Evolutionary conservation across 306 rosid genomes (phyloP).

Genomic region (Pyrus pyrifolia): DNA sequence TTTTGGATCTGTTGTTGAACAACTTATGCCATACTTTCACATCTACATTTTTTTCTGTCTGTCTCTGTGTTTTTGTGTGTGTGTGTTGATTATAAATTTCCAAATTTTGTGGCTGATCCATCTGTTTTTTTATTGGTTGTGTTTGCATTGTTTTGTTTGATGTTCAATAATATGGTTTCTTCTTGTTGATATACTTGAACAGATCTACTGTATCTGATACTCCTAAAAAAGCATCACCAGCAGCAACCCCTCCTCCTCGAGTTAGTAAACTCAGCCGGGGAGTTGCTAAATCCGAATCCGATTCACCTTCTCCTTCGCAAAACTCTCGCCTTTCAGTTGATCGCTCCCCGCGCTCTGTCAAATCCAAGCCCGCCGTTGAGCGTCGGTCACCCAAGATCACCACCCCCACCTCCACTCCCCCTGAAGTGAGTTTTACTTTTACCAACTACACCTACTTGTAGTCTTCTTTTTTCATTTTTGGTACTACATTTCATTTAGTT

Average conservation of each 20-base stretch:
- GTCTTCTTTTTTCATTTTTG: neutral
- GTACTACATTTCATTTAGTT: neutral
- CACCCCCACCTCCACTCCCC: slow-evolving; percentile 28
- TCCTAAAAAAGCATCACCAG: slow-evolving; percentile 64
- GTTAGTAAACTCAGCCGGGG: slow-evolving; percentile 61
- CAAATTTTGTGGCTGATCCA: slow-evolving; percentile 27
- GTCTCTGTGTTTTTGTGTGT: neutral
- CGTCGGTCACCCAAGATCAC: slow-evolving; percentile 59
- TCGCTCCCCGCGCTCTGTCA: slow-evolving; percentile 66
- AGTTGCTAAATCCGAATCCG: slow-evolving; percentile 59
- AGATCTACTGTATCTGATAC: slow-evolving; percentile 33
- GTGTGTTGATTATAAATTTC: slow-evolving; percentile 12
- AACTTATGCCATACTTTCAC: too few species aligned
- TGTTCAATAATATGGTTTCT: neutral
- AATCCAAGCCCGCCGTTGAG: slow-evolving; percentile 52
- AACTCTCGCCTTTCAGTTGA: slow-evolving; percentile 64
- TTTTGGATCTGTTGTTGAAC: too few species aligned
- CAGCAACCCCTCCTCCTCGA: slow-evolving; percentile 49
- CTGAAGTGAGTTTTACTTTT: slow-evolving; percentile 58
- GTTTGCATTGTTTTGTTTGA: neutral
- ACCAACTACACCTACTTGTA: neutral
- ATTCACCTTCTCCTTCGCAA: slow-evolving; percentile 59
- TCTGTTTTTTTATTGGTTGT: neutral
- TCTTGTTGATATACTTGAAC: neutral
- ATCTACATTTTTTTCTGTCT: too few species aligned